Base-by-base conservation (phyloP, 2,329 filamentous ascomycete genomes). In the Verticillium klebahnii region DNA sequence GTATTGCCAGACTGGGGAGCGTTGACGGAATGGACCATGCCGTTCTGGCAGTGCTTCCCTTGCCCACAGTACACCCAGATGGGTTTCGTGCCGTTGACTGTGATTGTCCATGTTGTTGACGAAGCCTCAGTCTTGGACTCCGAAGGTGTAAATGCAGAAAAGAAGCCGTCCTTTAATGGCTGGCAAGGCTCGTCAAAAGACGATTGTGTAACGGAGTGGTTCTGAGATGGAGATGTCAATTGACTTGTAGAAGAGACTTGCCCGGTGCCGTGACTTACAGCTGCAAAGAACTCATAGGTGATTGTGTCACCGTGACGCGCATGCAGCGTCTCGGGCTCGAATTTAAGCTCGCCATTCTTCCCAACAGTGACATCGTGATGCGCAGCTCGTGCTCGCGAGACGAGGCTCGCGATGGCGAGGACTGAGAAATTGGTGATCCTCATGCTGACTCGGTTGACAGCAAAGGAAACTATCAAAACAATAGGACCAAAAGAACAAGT, bases 31-130 rank as follows among this genome's bases (percentile, higher is more conserved):
- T 75, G 73, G 1, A 77, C 70, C 89, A 93, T 93, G 64, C 89
- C 89, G 56, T 73, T 77, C 74, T 92, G 85, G 75, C 91, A 95
- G 77, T 95, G 91, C 70, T 82, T 85, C 56, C 73, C 86, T 74
- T 92, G 88, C 32, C 85, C 87, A 77, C 91, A 94, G 82, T 90
- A 94, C 66, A 91, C 78, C 90, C 91, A 95, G 67, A 93, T 80
- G 32, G 91, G 91, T 60, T 82, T 88, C 54, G 82, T 85, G 74
- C 86, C 81, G 70, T 87, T 88, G 73, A 95, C 78, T 2, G 72
- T 74, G 62, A 83, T 75, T 34, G 76, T 78, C 73, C 81, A 82
- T 68, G 73, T 78, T 63, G 74, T 69, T 23, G 75, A 70, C 65
- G 78, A 79, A 62, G 85, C 83, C 3, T 80, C 80, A 45, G 86